Evolutionary conservation across 768 basidiomycete species (phyloP).

Genomic region (Lactifluus echinatus): DNA sequence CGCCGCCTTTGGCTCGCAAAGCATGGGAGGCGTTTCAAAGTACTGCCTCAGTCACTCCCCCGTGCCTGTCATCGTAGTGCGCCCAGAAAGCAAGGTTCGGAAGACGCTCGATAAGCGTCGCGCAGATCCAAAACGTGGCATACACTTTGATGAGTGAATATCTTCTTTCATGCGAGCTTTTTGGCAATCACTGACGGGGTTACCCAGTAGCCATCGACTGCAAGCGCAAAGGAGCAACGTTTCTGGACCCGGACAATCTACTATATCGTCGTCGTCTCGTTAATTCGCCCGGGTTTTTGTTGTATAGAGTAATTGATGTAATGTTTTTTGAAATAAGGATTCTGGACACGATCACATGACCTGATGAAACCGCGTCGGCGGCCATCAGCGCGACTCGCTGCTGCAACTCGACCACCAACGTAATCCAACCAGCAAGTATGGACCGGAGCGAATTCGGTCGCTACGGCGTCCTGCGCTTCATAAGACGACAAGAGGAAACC

Average conservation of each 20-base stretch:
- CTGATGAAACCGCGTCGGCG: constrained; percentile 5
- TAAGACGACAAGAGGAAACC: constrained; percentile 42
- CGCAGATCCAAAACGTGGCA: constrained; percentile 82
- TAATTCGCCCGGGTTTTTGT: no score
- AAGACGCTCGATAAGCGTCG: constrained; percentile 80
- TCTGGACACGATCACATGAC: constrained; percentile 16
- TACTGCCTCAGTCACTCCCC: constrained; percentile 87
- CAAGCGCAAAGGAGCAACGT: constrained; percentile 4
- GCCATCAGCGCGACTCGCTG: not conserved
- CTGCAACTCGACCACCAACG: not conserved
- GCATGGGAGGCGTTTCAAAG: constrained; percentile 55
- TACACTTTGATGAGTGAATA: constrained; percentile 63
- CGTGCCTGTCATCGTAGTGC: constrained; percentile 92
- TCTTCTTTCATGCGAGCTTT: not conserved
- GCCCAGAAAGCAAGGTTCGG: constrained; percentile 79
- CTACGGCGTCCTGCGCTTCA: constrained; percentile 55
- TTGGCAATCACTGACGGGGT: not conserved
- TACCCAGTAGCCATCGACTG: not conserved
- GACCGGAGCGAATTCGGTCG: constrained; percentile 49
- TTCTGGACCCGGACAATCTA: not conserved
- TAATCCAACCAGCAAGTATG: constrained; percentile 9
- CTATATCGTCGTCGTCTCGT: constrained; percentile 14
- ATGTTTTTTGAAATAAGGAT: not conserved
- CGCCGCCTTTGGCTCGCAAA: constrained; percentile 41
- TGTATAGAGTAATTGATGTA: not conserved